These are phyloP conservation scores for Mortierella sp. DNA, from an alignment of 371 early-diverging fungal species.

Conservation along the genomic window DNA sequence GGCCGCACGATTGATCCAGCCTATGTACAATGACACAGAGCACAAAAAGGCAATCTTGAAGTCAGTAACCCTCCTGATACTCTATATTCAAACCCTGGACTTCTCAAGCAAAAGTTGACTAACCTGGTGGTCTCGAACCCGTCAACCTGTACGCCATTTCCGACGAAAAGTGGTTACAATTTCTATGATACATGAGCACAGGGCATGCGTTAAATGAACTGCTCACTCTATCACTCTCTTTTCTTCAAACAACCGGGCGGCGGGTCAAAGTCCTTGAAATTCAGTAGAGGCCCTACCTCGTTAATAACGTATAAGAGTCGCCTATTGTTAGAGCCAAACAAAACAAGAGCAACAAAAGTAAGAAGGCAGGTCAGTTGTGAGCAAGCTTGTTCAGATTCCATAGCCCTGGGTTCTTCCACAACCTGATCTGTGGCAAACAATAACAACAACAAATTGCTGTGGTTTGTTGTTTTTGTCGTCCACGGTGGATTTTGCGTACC, in stretches of 20 bases:
- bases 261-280: neutral
- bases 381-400: neutral
- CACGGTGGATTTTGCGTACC: constrained; percentile 34
- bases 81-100: too few relatives aligned
- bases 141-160: constrained; percentile 67
- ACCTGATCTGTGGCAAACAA: neutral
- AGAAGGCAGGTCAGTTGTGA: neutral
- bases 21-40: constrained; percentile 32
- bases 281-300: constrained; percentile 59
- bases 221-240: neutral
- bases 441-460: neutral
- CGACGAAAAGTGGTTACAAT: constrained; percentile 77
- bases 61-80: too few relatives aligned
- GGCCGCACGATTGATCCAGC: constrained; percentile 79
- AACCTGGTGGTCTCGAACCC: constrained; percentile 68
- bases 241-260: neutral
- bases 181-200: constrained; percentile 53
- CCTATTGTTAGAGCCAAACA: constrained; percentile 46
- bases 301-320: constrained; percentile 69
- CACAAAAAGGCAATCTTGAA: neutral
- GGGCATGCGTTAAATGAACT: neutral
- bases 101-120: neutral
- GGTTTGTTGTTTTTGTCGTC: neutral
- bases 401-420: neutral
- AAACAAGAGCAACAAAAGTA: neutral